phyloP scores from a whole-genome alignment of 2,329 filamentous ascomycete species.

The Lachnellula hyalina region DNA sequence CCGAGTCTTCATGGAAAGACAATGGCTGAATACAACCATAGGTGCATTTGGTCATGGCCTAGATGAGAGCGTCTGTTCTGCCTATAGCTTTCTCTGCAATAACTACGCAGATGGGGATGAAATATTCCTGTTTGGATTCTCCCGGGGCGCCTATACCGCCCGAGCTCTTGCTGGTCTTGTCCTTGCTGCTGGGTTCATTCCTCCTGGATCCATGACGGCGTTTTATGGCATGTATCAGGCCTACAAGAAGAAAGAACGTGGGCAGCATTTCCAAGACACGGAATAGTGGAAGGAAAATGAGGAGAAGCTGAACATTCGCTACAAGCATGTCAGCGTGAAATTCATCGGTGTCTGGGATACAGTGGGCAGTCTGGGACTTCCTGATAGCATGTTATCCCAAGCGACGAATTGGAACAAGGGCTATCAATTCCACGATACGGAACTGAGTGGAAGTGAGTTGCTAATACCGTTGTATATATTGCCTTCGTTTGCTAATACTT shows the following conservation, averaged over 20 bases:
- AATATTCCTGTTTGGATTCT: conserved; percentile 30
- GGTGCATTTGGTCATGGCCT: conserved; percentile 6
- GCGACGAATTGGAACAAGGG: background rate
- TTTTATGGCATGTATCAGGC: background rate
- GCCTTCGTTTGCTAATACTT: conserved; percentile 13
- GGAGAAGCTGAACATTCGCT: background rate
- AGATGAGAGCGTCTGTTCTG: conserved; percentile 6
- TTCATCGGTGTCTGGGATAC: conserved; percentile 44
- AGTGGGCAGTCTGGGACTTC: conserved; percentile 31
- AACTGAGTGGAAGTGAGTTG: background rate
- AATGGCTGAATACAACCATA: background rate
- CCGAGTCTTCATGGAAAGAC: background rate
- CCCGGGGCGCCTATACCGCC: conserved; percentile 36
- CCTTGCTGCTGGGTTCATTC: background rate
- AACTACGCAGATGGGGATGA: background rate
- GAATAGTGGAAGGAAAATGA: background rate
- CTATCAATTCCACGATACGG: background rate
- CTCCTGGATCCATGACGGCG: background rate
- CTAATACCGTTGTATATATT: background rate
- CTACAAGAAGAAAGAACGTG: background rate
- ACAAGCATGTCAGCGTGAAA: conserved; percentile 10
- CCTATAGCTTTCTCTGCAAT: conserved; percentile 37
- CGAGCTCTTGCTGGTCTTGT: conserved; percentile 32
- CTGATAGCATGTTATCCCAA: background rate
- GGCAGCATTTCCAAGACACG: background rate